A percentile compares a stretch with the other conserved stretches of the same genome.
These are phyloP conservation scores for Magnusiomyces sp. DNA, from an alignment of 1,139 yeast genomes.

Conservation along the genomic window DNA sequence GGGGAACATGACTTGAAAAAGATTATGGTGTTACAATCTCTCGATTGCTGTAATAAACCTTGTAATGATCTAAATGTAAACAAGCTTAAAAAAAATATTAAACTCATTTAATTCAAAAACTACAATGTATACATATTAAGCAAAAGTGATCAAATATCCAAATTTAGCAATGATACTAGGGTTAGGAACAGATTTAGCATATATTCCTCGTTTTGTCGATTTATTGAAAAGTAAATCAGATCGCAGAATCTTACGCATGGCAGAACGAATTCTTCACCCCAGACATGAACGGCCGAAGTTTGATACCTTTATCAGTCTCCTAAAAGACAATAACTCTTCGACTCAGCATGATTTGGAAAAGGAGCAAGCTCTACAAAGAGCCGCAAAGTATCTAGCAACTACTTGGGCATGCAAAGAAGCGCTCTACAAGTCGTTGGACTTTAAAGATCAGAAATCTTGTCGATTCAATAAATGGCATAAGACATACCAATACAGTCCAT, in stretches of 20 bases:
- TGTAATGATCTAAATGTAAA: too few relatives aligned
- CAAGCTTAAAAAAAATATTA: too few relatives aligned
- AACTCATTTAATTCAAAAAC: too few relatives aligned
- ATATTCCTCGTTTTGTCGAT: slow-evolving; percentile 40
- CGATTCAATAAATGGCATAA: slow-evolving; percentile 58
- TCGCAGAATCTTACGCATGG: slow-evolving; percentile 35
- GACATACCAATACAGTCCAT: slow-evolving; percentile 12
- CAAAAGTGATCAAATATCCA: slow-evolving; percentile 37
- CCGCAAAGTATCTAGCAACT: slow-evolving; percentile 42
- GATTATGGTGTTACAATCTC: too few relatives aligned
- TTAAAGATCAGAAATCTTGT: slow-evolving; percentile 42
- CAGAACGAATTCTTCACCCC: slow-evolving; percentile 45
- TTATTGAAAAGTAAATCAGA: slow-evolving; percentile 34
- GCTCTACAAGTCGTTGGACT: slow-evolving; percentile 50
- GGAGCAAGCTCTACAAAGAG: not conserved
- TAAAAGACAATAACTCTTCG: not conserved
- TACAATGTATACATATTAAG: too few relatives aligned
- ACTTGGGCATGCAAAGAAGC: slow-evolving; percentile 78
- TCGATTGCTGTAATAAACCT: too few relatives aligned
- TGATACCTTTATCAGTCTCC: not conserved
- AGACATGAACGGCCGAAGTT: slow-evolving; percentile 39
- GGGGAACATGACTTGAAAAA: too few relatives aligned
- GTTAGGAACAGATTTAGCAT: slow-evolving; percentile 57
- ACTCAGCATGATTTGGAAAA: not conserved
- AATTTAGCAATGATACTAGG: slow-evolving; percentile 51